Evolutionary conservation across 2,329 filamentous ascomycete species (phyloP), one percentile per base, ranked within the genome.

Genomic region (Scolecobasidium constrictum): DNA sequence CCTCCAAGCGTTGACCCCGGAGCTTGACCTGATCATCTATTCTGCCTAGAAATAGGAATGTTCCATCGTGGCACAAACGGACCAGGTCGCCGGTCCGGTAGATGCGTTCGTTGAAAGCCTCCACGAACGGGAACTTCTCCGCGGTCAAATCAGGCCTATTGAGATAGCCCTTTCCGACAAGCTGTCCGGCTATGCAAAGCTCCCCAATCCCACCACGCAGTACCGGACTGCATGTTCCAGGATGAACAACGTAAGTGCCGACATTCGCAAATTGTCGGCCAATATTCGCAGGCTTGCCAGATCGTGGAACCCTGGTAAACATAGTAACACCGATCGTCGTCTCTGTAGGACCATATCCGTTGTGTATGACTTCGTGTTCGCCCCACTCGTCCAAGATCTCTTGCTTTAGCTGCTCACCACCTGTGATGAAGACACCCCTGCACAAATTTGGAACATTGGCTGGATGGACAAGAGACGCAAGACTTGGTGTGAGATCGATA

Each of bases 1-100:
- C 82, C 54, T 96, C 90, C 1, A 96, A 71, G 12, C 88, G 73
- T 57, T 95, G 88, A 0, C 88, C 88, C 9, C 90, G 78, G 3
- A 95, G 71, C 58, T 96, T 96, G 48, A 94, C 81, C 60, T 96
- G 88, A 43, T 94, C 86, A 55, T 96, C 90, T 4, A 82, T 83
- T 12, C 90, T 77, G 3, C 90, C 88, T 2, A 93, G 68, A 55
- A 95, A 95, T 44, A 90, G 83, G 50, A 94, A 88, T 35, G 81
- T 86, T 1, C 77, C 79, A 56, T 95, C 83, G 42, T 86, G 71
- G 5, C 94, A 63, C 13, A 94, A 70, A 4, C 88, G 73, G 1
- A 94, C 88, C 0, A 95, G 69, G 57, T 96, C 88, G 1, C 88
- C 88, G 1, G 90, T 95, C 5, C 87, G 77, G 55, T 95, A 96